Base-by-base conservation (phyloP, 1,284 basidiomycete species). In the Leccinum griseonigrum region DNA sequence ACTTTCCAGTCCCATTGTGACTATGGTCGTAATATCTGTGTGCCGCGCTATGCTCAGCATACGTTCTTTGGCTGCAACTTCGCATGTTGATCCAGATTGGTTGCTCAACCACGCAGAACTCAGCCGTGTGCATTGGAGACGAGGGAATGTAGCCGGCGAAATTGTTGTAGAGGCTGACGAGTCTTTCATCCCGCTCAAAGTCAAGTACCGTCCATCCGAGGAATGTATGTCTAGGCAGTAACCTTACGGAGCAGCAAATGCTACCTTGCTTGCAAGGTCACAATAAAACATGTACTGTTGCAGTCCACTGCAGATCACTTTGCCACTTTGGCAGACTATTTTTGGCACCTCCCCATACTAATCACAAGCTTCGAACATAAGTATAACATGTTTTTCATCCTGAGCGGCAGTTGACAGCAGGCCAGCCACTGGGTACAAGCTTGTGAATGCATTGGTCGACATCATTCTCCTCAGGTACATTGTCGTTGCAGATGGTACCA, bases 51-150 rank as follows among this genome's bases (percentile, higher is more conserved):
- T 67, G 67, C 48, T 67, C 36, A 61, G 52, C 22, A 64, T 68
- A 61, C 67, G 54, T 7, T 66, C 67, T 3, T 29, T 67, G 11
- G 66, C 66, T 51, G 59, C 60, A 29, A 64, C 63, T 31, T 57
- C 56, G 13, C 64, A 64, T 16, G 67, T 68, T 11, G 62, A 67
- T 56, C 67, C 62, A 11, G 58, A 43, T 13, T 69, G 67, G 65
- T 31, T 69, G 29, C 59, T 68, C 40, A 69, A 63, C 29, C 60
- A 69, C 9, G 61, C 66, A 52, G 67, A 68, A 54, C 63, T 69
- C 43, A 68, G 67, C 26, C 65, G 63, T 18, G 60, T 69, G 22
- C 54, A 58, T 29, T 68, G 59, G 62, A 65, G 59, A 52, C 54
- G 22, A 43, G 66, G 66, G 7, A 18, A 3, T 13, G 40, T 22